Base-by-base conservation (phyloP, 768 basidiomycete genomes). In the Mycena latifolia region DNA sequence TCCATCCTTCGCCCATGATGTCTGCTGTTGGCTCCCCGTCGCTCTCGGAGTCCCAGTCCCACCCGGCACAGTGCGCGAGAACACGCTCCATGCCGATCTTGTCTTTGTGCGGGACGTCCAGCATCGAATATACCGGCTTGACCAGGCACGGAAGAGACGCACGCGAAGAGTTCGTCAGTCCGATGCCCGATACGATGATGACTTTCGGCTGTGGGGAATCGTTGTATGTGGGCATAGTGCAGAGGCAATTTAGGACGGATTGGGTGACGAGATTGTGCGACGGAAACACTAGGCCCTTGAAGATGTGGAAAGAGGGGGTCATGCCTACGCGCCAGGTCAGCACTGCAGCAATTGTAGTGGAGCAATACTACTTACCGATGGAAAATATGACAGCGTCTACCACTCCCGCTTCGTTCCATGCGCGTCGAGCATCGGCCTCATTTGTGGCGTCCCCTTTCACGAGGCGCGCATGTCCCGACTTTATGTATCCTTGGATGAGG, bases 401-500 rank as follows among this genome's bases (percentile, higher is more conserved):
- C 2, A 77, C 63, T 0, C 74, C 76, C 1, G 82, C 82, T 58
- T 79, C 79, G 6, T 79, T 72, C 89, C 90, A 91, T 3, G 81
- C 88, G 18, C 74, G 77, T 63, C 79, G 63, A 55, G 90, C 82
- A 66, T 91, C 88, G 0, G 78, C 80, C 59, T 80, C 73, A 37
- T 82, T 78, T 9, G 88, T 79, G 0, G 87, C 90, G 67, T 92
- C 89, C 7, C 91, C 91, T 65, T 87, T 80, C 18, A 90, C 70
- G 14, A 92, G 75, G 17, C 75, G 80, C 3, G 86, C 91, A 55
- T 81, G 81, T 5, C 88, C 89, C 0, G 80, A 71, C 55, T 78
- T 72, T 55, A 92, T 69, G 72, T 86, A 84, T 15, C 69, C 67
- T 67, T 91, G 85, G 24, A 92, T 84, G 2, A 67, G 71, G 25